These are phyloP conservation scores for Tilletia caries DNA, from an alignment of 1,284 basidiomycete species.

Conservation along the genomic window DNA sequence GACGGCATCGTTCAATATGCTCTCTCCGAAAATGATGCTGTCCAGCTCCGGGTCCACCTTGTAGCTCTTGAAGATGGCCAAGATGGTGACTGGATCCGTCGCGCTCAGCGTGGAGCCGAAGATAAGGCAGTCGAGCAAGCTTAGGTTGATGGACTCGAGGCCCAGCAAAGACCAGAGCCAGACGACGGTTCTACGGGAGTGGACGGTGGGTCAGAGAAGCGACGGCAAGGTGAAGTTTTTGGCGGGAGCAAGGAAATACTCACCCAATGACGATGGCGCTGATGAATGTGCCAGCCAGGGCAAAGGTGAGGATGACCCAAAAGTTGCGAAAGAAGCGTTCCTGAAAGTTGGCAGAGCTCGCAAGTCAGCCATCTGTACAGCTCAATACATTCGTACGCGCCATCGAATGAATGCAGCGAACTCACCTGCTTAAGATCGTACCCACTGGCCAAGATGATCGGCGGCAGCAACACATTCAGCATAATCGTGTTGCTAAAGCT, in stretches of 20 bases:
- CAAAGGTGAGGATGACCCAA: constrained; percentile 78
- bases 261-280: constrained; percentile 93
- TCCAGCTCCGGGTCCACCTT: constrained; percentile 98
- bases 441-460: constrained; percentile 95
- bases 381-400: neutral
- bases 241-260: too few relatives aligned
- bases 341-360: constrained; percentile 56
- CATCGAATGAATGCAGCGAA: constrained; percentile 14
- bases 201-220: too few relatives aligned
- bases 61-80: constrained; percentile 97
- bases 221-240: too few relatives aligned
- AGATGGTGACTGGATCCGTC: constrained; percentile 95
- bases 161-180: constrained; percentile 90
- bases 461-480: constrained; percentile 93
- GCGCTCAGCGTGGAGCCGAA: constrained; percentile 96
- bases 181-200: constrained; percentile 72
- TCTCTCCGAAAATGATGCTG: constrained; percentile 96
- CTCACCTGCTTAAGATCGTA: constrained; percentile 91
- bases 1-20: constrained; percentile 94
- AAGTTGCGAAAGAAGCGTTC: constrained; percentile 85
- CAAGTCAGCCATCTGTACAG: too few relatives aligned
- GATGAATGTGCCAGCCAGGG: constrained; percentile 93
- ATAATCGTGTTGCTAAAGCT: constrained; percentile 96
- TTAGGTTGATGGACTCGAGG: constrained; percentile 55
- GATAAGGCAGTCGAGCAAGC: constrained; percentile 74